Conservation (phyloP, 768 basidiomycete species). For the Crucibulum laeve region DNA sequence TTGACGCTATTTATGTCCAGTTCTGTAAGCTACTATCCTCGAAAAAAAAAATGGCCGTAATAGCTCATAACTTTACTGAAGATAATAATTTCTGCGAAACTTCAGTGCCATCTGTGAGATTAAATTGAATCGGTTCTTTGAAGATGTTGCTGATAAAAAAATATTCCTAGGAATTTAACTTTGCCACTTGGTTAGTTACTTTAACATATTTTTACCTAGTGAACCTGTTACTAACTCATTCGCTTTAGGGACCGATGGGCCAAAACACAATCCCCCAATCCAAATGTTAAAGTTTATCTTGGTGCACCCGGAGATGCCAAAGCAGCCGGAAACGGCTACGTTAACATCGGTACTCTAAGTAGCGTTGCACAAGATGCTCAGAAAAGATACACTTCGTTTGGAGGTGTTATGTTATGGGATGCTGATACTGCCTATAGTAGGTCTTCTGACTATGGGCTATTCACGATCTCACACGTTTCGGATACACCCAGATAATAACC, state of each 20-base stretch:
- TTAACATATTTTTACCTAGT: background rate
- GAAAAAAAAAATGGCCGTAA: background rate
- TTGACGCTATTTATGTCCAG: constrained; percentile 72
- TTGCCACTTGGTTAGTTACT: constrained; percentile 33
- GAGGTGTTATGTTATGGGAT: constrained; percentile 51
- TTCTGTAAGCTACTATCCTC: constrained; percentile 38
- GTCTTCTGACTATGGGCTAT: constrained; percentile 12
- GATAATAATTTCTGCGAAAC: constrained; percentile 58
- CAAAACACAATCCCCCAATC: constrained; percentile 50
- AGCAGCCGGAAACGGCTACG: constrained; percentile 53
- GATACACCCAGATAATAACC: constrained; percentile 32
- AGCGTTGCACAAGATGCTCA: constrained; percentile 39
- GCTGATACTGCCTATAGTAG: constrained; percentile 35
- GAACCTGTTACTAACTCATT: background rate
- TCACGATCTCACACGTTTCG: background rate
- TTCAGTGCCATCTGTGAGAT: constrained; percentile 29
- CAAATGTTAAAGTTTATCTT: constrained; percentile 54
- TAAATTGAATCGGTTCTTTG: constrained; percentile 9
- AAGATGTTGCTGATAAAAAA: background rate
- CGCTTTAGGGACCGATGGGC: constrained; percentile 54
- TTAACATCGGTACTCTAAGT: constrained; percentile 37
- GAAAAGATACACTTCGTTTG: constrained; percentile 53
- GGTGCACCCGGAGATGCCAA: constrained; percentile 50
- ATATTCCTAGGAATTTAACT: constrained; percentile 42
- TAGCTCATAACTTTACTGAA: constrained; percentile 10